Conservation (phyloP, 208 protist species). For the Trypanosoma boissoni region DNA sequence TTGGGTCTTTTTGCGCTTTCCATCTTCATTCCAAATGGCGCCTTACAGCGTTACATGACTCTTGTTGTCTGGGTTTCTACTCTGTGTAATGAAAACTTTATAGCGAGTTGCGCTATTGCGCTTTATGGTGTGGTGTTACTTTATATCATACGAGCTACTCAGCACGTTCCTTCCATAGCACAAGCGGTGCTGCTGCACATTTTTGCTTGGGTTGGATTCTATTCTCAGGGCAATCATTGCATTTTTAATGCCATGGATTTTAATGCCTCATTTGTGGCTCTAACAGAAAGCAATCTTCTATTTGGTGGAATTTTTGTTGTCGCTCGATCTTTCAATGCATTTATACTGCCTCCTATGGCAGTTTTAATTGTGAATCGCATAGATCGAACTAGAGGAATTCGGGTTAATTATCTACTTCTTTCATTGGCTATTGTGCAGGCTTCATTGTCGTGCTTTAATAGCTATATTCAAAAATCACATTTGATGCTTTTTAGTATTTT, state of each 20-base stretch:
- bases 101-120: slow-evolving; percentile 37
- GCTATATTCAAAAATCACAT: slow-evolving; percentile 68
- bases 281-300: slow-evolving; percentile 47
- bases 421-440: slow-evolving; percentile 40
- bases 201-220: slow-evolving; percentile 51
- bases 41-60: slow-evolving; percentile 28
- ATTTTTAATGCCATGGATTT: slow-evolving; percentile 75
- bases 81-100: slow-evolving; percentile 49
- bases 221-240: slow-evolving; percentile 66
- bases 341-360: slow-evolving; percentile 44
- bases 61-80: slow-evolving; percentile 47
- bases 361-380: slow-evolving; percentile 13
- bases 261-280: slow-evolving; percentile 72
- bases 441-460: slow-evolving; percentile 48
- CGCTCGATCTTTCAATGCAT: slow-evolving; percentile 60
- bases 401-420: slow-evolving; percentile 35
- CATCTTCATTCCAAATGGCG: background rate
- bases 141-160: slow-evolving; percentile 16
- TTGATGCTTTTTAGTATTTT: slow-evolving; percentile 89
- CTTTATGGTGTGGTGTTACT: slow-evolving; percentile 38
- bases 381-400: slow-evolving; percentile 2
- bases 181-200: slow-evolving; percentile 51
- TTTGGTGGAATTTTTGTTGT: slow-evolving; percentile 53
- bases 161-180: slow-evolving; percentile 1
- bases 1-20: slow-evolving; percentile 23